Percentiles rank a stretch among this genome's conserved stretches.
Evolutionary conservation across 352 stramenopile genomes (phyloP).

Genomic region (Globisporangium carolinianum): DNA sequence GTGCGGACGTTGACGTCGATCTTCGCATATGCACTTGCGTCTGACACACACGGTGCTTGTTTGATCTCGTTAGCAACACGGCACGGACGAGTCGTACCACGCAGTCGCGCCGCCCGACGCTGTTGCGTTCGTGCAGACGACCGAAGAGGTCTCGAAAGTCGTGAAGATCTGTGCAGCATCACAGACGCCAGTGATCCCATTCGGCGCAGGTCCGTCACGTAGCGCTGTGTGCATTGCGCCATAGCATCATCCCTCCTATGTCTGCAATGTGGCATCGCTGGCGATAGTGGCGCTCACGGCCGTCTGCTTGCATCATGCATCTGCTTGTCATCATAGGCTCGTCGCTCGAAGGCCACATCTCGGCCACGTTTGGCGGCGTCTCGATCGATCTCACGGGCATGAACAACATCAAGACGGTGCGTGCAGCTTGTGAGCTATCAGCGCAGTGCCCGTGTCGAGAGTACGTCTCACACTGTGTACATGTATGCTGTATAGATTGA

Average conservation of each 20-base stretch:
- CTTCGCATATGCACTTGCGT: not conserved
- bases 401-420: conserved; percentile 60
- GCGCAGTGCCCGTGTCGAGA: not conserved
- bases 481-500: conserved; percentile 26
- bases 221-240: not conserved
- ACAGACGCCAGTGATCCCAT: conserved; percentile 91
- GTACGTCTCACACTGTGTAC: not conserved
- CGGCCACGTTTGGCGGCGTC: conserved; percentile 81
- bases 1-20: not conserved
- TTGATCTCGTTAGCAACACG: conserved; percentile 54
- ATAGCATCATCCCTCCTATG: too few relatives aligned
- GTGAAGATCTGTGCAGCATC: conserved; percentile 84
- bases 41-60: not conserved
- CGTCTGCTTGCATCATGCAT: too few relatives aligned
- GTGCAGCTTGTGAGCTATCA: not conserved
- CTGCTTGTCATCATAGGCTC: conserved; percentile 27
- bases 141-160: conserved; percentile 86
- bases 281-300: too few relatives aligned
- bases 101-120: conserved; percentile 70
- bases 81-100: conserved; percentile 90
- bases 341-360: conserved; percentile 96
- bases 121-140: conserved; percentile 82
- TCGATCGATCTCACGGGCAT: conserved; percentile 88
- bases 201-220: conserved; percentile 76
- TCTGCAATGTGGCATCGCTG: too few relatives aligned